Evolutionary conservation across 2,329 filamentous ascomycete species (phyloP), one percentile per base, ranked within the genome.

Genomic region (Zalaria obscura): DNA sequence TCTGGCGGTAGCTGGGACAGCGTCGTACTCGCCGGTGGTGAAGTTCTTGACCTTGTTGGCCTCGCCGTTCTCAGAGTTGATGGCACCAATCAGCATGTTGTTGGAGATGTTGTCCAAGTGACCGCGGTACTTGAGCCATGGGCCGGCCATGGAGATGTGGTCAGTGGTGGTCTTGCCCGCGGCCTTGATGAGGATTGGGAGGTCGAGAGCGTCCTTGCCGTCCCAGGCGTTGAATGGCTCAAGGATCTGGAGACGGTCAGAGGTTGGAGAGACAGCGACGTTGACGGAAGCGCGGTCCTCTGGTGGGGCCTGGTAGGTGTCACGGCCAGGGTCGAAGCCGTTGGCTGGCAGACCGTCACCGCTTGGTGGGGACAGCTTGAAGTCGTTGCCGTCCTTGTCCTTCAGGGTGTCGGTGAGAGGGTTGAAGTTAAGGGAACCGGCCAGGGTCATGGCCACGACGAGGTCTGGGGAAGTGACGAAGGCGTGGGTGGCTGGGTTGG

Each of bases 21-120:
- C 83, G 59, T 81, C 87, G 63, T 77, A 89, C 52, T 88, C 78
- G 55, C 80, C 84, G 48, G 73, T 93, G 57, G 83, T 80, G 67
- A 76, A 69, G 78, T 98, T 95, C 75, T 85, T 82, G 65, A 98
- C 72, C 75, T 93, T 94, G 79, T 98, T 98, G 57, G 87, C 88
- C 73, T 96, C 86, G 46, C 81, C 86, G 68, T 96, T 98, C 59
- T 83, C 88, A 57, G 82, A 80, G 70, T 95, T 98, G 70, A 87
- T 85, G 58, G 91, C 91, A 70, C 89, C 89, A 55, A 96, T 95
- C 64, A 96, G 69, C 86, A 95, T 93, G 77, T 96, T 96, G 80
- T 96, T 95, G 62, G 88, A 95, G 70, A 96, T 95, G 77, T 96
- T 96, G 78, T 95, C 89, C 58, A 96, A 75, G 64, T 96, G 89